Evolutionary conservation across 1,284 basidiomycete species (phyloP).

Genomic region (Anthracocystis walkeri): DNA sequence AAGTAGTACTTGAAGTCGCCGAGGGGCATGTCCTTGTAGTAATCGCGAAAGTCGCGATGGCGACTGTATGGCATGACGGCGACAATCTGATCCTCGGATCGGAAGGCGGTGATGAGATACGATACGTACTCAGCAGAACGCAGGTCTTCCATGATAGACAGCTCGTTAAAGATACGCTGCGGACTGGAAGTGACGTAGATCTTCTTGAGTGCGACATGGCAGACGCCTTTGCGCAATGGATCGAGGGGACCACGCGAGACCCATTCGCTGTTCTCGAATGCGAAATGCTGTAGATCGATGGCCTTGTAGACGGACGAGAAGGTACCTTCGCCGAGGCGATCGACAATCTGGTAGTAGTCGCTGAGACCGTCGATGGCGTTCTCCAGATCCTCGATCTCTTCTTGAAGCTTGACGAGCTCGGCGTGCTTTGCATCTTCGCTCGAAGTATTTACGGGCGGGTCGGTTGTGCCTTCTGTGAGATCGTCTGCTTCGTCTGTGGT

Average conservation of each 20-base stretch:
- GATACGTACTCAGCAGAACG: slow-evolving; percentile 61
- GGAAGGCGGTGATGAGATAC: slow-evolving; percentile 93
- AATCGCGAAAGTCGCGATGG: slow-evolving; percentile 93
- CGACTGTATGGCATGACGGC: slow-evolving; percentile 93
- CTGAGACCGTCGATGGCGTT: slow-evolving; percentile 77
- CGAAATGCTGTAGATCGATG: slow-evolving; percentile 80
- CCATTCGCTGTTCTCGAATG: slow-evolving; percentile 87
- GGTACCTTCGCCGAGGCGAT: slow-evolving; percentile 92
- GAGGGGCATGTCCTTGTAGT: slow-evolving; percentile 79
- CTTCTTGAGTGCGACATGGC: slow-evolving; percentile 93
- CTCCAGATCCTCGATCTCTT: slow-evolving; percentile 75
- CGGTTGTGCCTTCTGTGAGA: slow-evolving; percentile 19
- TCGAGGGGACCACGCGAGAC: slow-evolving; percentile 39
- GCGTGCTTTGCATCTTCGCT: slow-evolving; percentile 35
- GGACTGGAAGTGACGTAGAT: slow-evolving; percentile 97
- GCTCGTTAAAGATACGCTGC: slow-evolving; percentile 90
- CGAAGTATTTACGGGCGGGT: slow-evolving; percentile 30
- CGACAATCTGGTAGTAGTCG: slow-evolving; percentile 83
- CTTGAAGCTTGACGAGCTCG: slow-evolving; percentile 54
- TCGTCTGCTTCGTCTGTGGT: slow-evolving; percentile 28
- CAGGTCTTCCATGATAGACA: slow-evolving; percentile 86
- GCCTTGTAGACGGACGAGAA: slow-evolving; percentile 99
- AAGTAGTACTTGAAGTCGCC: slow-evolving; percentile 86
- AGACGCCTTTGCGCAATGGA: slow-evolving; percentile 49
- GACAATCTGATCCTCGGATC: slow-evolving; percentile 90